A percentile compares a stretch with the other conserved stretches of the same genome.
Evolutionary conservation across 352 stramenopile genomes (phyloP).

Genomic region (Pythium sp.): DNA sequence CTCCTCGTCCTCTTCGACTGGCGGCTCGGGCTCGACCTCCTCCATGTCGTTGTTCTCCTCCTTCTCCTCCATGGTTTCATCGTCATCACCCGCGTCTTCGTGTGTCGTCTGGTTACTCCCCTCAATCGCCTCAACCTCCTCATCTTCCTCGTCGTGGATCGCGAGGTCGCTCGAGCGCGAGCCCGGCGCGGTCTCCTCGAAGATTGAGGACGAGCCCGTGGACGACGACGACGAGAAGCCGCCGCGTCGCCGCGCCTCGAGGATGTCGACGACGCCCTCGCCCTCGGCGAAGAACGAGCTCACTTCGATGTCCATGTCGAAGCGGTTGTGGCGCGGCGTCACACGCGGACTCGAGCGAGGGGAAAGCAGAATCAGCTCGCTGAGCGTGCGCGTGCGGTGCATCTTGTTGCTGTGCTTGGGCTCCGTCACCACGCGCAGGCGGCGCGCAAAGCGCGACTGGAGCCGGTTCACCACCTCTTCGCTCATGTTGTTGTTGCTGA

Average conservation of each 20-base stretch:
- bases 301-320: conserved; percentile 87
- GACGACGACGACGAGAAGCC: conserved; percentile 3
- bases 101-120: conserved; percentile 19
- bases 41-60: conserved; percentile 16
- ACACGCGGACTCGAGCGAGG: conserved; percentile 59
- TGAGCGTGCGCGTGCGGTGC: conserved; percentile 75
- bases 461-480: conserved; percentile 13
- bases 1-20: background rate
- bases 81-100: conserved; percentile 13
- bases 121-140: conserved; percentile 18
- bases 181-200: conserved; percentile 12
- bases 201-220: conserved; percentile 18
- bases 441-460: conserved; percentile 49
- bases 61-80: conserved; percentile 15
- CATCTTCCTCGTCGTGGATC: conserved; percentile 25
- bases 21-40: conserved; percentile 22
- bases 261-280: conserved; percentile 65
- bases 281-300: conserved; percentile 64
- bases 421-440: conserved; percentile 80
- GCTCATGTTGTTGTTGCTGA: conserved; percentile 15
- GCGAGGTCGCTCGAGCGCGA: conserved; percentile 21
- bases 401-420: conserved; percentile 85
- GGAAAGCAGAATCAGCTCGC: conserved; percentile 73
- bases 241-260: conserved; percentile 26
- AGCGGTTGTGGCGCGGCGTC: conserved; percentile 55